Evolutionary conservation across 2,329 filamentous ascomycete genomes (phyloP).

Genomic region (Fusarium verticillioides): DNA sequence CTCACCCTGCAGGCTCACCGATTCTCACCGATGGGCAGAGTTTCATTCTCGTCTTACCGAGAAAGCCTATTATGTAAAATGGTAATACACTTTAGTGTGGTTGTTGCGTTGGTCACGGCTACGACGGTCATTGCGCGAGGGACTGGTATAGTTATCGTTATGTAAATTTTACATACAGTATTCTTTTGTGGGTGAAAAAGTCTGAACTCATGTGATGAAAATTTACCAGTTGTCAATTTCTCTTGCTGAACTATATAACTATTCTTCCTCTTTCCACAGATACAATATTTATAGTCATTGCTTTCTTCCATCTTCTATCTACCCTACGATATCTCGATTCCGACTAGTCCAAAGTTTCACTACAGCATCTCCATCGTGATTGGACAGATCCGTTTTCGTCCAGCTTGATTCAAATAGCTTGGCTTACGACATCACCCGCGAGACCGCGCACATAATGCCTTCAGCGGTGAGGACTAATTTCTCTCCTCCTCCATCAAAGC

Average conservation of each 20-base stretch:
- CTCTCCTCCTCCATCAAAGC: neutral
- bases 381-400: neutral
- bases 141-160: conserved; percentile 1
- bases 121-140: neutral
- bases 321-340: neutral
- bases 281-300: neutral
- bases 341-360: neutral
- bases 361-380: neutral
- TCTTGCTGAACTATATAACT: neutral
- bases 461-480: neutral
- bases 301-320: neutral
- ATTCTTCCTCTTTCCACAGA: neutral
- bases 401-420: neutral
- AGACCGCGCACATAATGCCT: neutral
- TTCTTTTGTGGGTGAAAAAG: neutral
- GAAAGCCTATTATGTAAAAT: neutral
- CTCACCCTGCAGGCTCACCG: neutral
- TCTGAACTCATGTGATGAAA: conserved; percentile 4
- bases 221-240: neutral
- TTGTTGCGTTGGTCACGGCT: neutral
- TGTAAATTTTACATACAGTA: conserved; percentile 9
- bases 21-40: neutral
- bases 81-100: neutral
- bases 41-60: neutral
- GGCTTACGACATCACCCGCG: conserved; percentile 27